Evolutionary conservation across 495 filamentous ascomycete genomes (phyloP).

Genomic region (Bathelium albidoporum): DNA sequence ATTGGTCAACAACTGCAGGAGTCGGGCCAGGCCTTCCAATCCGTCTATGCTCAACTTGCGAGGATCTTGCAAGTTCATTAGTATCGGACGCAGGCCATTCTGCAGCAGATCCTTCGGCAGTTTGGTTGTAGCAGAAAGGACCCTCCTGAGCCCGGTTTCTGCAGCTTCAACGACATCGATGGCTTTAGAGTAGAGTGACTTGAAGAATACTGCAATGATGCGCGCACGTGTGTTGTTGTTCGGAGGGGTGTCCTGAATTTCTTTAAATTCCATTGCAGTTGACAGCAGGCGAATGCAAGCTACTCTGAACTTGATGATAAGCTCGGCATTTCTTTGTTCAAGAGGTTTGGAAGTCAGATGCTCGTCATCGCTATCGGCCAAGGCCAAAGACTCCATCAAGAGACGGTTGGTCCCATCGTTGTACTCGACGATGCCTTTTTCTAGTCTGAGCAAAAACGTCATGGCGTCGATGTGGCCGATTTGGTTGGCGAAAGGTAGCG

Average conservation of each 20-base stretch:
- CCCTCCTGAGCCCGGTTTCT: constrained; percentile 73
- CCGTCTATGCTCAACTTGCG: constrained; percentile 81
- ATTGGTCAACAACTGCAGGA: constrained; percentile 83
- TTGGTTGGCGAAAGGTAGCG: constrained; percentile 81
- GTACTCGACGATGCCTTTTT: constrained; percentile 76
- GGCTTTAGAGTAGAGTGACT: constrained; percentile 84
- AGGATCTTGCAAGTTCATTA: constrained; percentile 92
- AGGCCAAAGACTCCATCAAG: constrained; percentile 80
- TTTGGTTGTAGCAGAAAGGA: constrained; percentile 79
- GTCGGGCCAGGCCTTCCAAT: constrained; percentile 78
- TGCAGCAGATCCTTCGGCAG: constrained; percentile 92
- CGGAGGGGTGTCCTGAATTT: constrained; percentile 56
- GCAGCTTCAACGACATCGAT: constrained; percentile 89
- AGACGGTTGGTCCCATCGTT: constrained; percentile 83
- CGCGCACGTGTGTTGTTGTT: constrained; percentile 61
- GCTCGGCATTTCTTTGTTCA: constrained; percentile 83
- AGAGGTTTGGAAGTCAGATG: constrained; percentile 69
- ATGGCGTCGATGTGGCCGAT: constrained; percentile 98
- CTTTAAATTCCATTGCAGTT: constrained; percentile 82
- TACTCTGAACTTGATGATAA: constrained; percentile 83
- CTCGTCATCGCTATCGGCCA: constrained; percentile 91
- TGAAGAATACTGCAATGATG: constrained; percentile 95
- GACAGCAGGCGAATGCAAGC: constrained; percentile 88
- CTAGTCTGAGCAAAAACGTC: constrained; percentile 79
- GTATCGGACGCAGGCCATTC: constrained; percentile 82